Evolutionary conservation across 2,329 filamentous ascomycete species (phyloP), one percentile per base, ranked within the genome.

Genomic region (Phaeosphaeria sp.): DNA sequence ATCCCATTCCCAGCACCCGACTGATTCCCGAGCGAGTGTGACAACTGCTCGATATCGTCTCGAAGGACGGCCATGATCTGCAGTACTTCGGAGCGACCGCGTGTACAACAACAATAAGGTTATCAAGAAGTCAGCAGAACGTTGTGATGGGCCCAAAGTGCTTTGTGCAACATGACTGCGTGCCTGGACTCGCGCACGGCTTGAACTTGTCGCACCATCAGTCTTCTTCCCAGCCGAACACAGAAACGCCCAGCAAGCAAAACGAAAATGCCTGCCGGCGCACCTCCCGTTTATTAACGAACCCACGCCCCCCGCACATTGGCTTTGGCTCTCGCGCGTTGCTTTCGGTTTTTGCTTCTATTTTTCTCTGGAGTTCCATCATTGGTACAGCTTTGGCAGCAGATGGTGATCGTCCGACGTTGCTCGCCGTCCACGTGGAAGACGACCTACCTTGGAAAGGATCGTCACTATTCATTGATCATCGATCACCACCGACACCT

Each of bases 151-250:
- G 46, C 51, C 54, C 56, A 30, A 61, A 59, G 48, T 52, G 53
- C 56, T 58, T 61, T 43, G 59, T 67, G 46, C 17, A 45, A 55
- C 39, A 5, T 53, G 63, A 63, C 63, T 59, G 55, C 55, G 60
- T 64, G 53, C 64, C 71, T 61, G 62, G 57, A 66, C 56, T 65
- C 60, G 61, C 54, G 59, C 55, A 57, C 61, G 53, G 58, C 53
- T 59, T 59, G 55, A 52, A 49, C 49, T n/a, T 69, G 74, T 74
- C 69, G 68, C 73, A 75, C 74, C 74, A 76, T 74, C 47, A 54
- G 50, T 48, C 54, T 43, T 18, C 36, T 60, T 63, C 57, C 63
- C 55, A 62, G 57, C 59, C 61, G 21, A 49, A 39, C 46, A 44
- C 46, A 49, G 47, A 55, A 60, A 56, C 56, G 51, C 63, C 49